Percentiles rank a stretch among this genome's conserved stretches.
Conservation (phyloP, 2,329 filamentous ascomycete species). For the Trematosphaeria pertusa region DNA sequence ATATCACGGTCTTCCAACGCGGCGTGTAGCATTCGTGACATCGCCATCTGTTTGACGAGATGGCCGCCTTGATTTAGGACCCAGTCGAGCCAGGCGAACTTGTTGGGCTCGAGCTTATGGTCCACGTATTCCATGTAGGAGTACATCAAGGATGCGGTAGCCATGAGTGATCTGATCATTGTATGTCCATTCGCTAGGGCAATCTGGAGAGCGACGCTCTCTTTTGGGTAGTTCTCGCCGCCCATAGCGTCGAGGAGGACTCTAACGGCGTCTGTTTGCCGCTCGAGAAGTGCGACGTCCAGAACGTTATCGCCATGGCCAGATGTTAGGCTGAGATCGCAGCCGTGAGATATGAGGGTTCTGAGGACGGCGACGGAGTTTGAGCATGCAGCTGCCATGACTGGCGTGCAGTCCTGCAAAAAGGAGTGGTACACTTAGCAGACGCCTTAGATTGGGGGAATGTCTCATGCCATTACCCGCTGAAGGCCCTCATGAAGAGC, state of each 20-base stretch:
- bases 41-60: conserved; percentile 20
- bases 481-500: too few relatives aligned
- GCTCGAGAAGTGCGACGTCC: conserved; percentile 19
- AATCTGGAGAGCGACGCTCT: conserved; percentile 27
- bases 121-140: conserved; percentile 9
- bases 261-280: conserved; percentile 12
- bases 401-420: conserved; percentile 19
- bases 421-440: too few relatives aligned
- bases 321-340: conserved; percentile 12
- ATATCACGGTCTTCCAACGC: conserved; percentile 18
- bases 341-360: conserved; percentile 16
- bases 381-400: conserved; percentile 20
- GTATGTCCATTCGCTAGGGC: conserved; percentile 19
- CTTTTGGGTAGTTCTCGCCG: conserved; percentile 21
- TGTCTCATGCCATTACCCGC: too few relatives aligned
- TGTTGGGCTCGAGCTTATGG: not conserved
- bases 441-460: too few relatives aligned
- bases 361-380: conserved; percentile 20
- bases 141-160: conserved; percentile 20
- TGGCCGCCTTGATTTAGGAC: conserved; percentile 26
- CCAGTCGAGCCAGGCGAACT: conserved; percentile 28
- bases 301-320: conserved; percentile 15
- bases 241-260: conserved; percentile 24
- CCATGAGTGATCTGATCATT: conserved; percentile 19
- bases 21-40: conserved; percentile 21